A percentile compares a stretch with the other conserved stretches of the same genome.
phyloP scores from a whole-genome alignment of 441 rosid genomes.

The Jatropha multifida region DNA sequence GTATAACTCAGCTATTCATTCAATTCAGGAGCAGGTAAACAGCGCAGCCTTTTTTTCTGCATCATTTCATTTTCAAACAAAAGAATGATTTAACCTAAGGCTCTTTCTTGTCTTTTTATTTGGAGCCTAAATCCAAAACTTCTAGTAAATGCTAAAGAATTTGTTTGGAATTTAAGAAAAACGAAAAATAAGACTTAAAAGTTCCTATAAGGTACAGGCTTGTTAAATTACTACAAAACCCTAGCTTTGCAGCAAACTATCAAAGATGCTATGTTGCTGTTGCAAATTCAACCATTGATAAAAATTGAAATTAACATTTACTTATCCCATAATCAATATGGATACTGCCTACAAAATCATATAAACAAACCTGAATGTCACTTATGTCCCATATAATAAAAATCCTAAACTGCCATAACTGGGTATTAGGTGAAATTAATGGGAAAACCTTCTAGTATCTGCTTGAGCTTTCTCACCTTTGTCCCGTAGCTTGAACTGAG shows the following conservation, averaged over 20 bases:
- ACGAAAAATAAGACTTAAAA: too few species aligned
- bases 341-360: too few species aligned
- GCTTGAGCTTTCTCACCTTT: background rate
- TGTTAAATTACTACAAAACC: background rate
- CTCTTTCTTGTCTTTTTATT: too few species aligned
- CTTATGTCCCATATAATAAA: too few species aligned
- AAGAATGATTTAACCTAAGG: too few species aligned
- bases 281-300: background rate
- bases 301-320: too few species aligned
- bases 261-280: background rate
- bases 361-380: too few species aligned
- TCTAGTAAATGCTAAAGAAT: background rate
- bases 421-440: too few species aligned
- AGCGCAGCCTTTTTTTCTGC: conserved; percentile 18
- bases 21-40: conserved; percentile 91
- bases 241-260: background rate
- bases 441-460: background rate
- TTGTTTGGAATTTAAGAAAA: too few species aligned
- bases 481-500: background rate
- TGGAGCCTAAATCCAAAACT: too few species aligned
- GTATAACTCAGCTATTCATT: conserved; percentile 93
- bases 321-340: background rate
- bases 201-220: background rate
- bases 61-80: conserved; percentile 1
- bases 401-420: too few species aligned